Evolutionary conservation across 306 rosid species (phyloP), one percentile per base, ranked within the genome.

Genomic region (Lablab purpureus): DNA sequence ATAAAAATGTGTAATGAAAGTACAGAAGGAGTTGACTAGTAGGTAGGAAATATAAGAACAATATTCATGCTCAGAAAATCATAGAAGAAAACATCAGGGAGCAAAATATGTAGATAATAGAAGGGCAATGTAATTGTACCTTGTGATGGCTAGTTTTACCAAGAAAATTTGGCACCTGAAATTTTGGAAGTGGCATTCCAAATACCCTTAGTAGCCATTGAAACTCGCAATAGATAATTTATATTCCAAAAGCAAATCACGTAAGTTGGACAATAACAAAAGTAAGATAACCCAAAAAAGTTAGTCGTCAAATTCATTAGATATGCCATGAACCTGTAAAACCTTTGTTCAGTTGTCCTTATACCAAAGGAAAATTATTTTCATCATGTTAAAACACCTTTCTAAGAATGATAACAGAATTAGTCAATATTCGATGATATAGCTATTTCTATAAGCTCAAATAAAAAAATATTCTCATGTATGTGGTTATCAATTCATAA

Each of bases 151-250:
- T 86, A 64, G 80, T 76, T 83, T 90, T 91, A 30, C 91, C 91
- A 62, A 94, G 76, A 82, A 91, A 91, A 2, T 88, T 85, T 41
- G 83, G 90, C 55, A 89, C 97, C 99, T 92, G 97, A 87, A 87
- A 88, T 43, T 46, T 76, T 41, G n/a, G 32, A 68, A 84, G 66
- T 41, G 65, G 12, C 50, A 5, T 58, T 63, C 47, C 69, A 83
- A 21, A 56, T 69, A 81, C 55, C 73, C 64, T 54, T 25, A 81
- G 51, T 75, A 77, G 32, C 50, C 36, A 50, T 12, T 21, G 45
- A 60, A 40, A 70, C 78, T 59, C 55, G 19, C 7, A 46, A 28
- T 46, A 59, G 76, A 74, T 51, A 54, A 71, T 40, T 36, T 18
- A 43, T 59, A 76, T 65, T 17, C 21, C 10, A 76, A 71, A 72